phyloP scores from a whole-genome alignment of 2,329 filamentous ascomycete species.

The Coleophoma cylindrospora region DNA sequence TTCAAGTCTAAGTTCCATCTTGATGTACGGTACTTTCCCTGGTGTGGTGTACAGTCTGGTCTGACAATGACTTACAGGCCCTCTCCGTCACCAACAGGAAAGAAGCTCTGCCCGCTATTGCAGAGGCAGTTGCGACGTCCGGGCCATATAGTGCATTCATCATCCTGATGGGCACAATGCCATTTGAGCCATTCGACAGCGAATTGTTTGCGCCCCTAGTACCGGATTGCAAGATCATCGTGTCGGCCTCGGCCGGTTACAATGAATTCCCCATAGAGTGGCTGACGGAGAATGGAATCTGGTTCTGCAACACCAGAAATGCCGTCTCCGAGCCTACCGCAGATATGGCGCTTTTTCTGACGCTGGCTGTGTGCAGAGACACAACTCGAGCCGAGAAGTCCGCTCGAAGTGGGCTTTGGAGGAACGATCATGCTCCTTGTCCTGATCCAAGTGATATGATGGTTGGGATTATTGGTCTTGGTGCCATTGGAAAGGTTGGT shows the following conservation, averaged over 20 bases:
- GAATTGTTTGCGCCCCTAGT: slow-evolving; percentile 34
- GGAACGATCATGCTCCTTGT: slow-evolving; percentile 27
- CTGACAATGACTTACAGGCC: slow-evolving; percentile 9
- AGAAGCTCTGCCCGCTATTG: slow-evolving; percentile 31
- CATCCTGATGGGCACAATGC: slow-evolving; percentile 42
- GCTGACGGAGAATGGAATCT: slow-evolving; percentile 36
- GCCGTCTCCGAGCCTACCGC: slow-evolving; percentile 48
- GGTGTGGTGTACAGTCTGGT: no score
- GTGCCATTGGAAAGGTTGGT: slow-evolving; percentile 58
- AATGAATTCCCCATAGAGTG: slow-evolving; percentile 41
- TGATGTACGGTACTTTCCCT: no score
- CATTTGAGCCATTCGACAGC: slow-evolving; percentile 44
- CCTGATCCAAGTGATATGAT: slow-evolving; percentile 31
- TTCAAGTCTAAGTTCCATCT: no score
- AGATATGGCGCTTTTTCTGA: slow-evolving; percentile 44
- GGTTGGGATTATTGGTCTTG: slow-evolving; percentile 74
- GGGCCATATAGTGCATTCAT: slow-evolving; percentile 43
- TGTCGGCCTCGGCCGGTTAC: slow-evolving; percentile 41
- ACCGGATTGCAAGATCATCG: slow-evolving; percentile 39
- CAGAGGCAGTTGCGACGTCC: slow-evolving; percentile 26
- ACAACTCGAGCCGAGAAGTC: slow-evolving; percentile 33
- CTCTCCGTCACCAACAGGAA: slow-evolving; percentile 31
- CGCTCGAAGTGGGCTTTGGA: slow-evolving; percentile 33
- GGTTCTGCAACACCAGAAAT: slow-evolving; percentile 49
- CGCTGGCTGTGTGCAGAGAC: slow-evolving; percentile 40